Base-by-base conservation (phyloP, 495 filamentous ascomycete species). In the Lasiosphaeria ovina region DNA sequence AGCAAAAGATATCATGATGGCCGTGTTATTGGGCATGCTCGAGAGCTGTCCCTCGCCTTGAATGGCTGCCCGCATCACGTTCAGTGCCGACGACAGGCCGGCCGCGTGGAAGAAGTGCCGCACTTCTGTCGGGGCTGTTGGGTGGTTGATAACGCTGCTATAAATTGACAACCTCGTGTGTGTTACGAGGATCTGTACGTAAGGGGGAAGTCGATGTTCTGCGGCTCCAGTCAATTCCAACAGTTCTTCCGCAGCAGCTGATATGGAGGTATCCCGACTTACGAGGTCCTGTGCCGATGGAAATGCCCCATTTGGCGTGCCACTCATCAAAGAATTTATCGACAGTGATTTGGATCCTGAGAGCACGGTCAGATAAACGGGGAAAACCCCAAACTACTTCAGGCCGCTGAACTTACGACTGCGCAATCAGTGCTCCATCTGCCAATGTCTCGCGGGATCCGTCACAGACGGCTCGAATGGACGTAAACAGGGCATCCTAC, bases 11-110 rank as follows among this genome's bases (percentile, higher is more conserved):
- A 89, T 89, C 87, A 89, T 89, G 62, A 89, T 89, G 44, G 86
- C 84, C 0, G 87, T 89, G 60, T 90, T 89, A 74, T 89, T 90
- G 4, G 87, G 87, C 87, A 90, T 89, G 9, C 87, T 89, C 42
- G 86, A 84, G 4, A 90, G 78, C 60, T 85, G 80, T 2, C 77
- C 75, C 69, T 90, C 87, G 5, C 87, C 87, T 70, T 89, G 87
- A 12, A 89, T 87, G 12, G 87, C 86, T 3, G 86, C 84, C 54
- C 87, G 81, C 72, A 90, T 81, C n/a, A 90, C 87, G 68, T 88
- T 89, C 16, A 90, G 65, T 2, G 87, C 85, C 0, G 87, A 86
- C 0, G 87, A 89, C 16, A 90, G 77, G 4, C 84, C 83, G 9
- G 85, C 86, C 4, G 86, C 82, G 24, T 85, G 82, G 75, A 90